phyloP scores from a whole-genome alignment of 257 asterid species.

The Przewalskia tangutica region DNA sequence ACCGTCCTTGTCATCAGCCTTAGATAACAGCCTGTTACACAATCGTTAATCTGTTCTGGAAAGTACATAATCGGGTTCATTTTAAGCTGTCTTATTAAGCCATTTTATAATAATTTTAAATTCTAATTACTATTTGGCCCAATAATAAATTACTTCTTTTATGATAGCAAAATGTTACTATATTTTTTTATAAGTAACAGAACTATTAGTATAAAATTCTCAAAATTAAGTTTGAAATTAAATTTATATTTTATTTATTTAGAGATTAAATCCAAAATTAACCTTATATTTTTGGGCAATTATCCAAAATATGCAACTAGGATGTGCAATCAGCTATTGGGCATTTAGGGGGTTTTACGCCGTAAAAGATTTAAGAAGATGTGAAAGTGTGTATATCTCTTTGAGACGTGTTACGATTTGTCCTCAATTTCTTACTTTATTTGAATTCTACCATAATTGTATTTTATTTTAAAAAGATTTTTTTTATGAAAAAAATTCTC shows the following conservation, averaged over 20 bases:
- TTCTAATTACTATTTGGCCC: background rate
- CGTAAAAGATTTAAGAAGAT: no score
- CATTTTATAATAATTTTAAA: background rate
- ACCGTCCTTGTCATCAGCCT: background rate
- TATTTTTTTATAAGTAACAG: background rate
- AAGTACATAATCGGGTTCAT: background rate
- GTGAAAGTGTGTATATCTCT: no score
- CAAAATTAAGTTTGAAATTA: background rate
- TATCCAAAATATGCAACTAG: no score
- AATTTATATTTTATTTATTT: background rate
- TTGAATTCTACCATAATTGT: no score
- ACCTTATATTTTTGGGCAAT: no score
- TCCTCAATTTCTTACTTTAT: no score
- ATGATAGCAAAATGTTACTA: background rate
- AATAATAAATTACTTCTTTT: background rate
- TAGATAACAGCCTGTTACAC: slow-evolving; percentile 5
- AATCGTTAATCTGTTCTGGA: background rate
- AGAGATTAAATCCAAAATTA: background rate
- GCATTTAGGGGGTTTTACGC: no score
- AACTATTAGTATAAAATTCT: background rate
- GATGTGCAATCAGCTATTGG: no score
- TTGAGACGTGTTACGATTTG: no score
- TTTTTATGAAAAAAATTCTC: no score
- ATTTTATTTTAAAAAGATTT: no score
- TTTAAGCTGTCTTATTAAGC: background rate